Evolutionary conservation across 2,329 filamentous ascomycete species (phyloP), one percentile per base, ranked within the genome.

Genomic region (Epichloe festucae): DNA sequence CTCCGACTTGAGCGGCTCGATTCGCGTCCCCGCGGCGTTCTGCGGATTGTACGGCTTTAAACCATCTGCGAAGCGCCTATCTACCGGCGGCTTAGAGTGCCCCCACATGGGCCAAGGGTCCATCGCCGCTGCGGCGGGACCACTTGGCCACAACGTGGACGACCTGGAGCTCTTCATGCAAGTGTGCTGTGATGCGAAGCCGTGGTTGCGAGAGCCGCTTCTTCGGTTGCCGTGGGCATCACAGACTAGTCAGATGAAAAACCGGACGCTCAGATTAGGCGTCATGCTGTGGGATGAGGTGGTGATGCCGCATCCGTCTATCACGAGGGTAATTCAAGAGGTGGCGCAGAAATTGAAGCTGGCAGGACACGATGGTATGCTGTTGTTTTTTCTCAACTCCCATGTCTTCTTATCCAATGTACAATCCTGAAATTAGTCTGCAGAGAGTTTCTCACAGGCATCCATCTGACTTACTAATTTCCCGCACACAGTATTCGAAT

Each of bases 231-330:
- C 54, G 8, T 56, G 54, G 54, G 17, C 6, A 36, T 53, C 53
- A 19, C 51, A 53, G 35, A 48, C 43, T 2, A 34, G 11, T 19
- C n/a, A 34, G 3, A 46, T 53, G 51, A 38, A 42, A 14, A 27
- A 27, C 10, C 41, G 41, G 23, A 52, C 49, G 44, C 51, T 56
- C 60, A 23, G 55, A 57, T 57, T 75, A 48, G 66, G 72, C 52
- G 38, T 67, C 50, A 55, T 63, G 63, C 49, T 62, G 50, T 71
- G 78, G 62, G 80, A 84, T 53, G 77, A 74, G 0, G 70, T 83
- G 11, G 77, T 83, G 0, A 73, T 70, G 56, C 78, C 78, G 1
- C 79, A 82, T 53, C 80, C 80, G 0, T 80, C 80, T 0, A 71
- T 83, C 39, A 66, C 66, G 1, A 67, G 81, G 41, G 82, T 80